A percentile compares a stretch with the other conserved stretches of the same genome.
These are phyloP conservation scores for Fennellomyces sp. DNA, from an alignment of 371 early-diverging fungal species.

Conservation along the genomic window DNA sequence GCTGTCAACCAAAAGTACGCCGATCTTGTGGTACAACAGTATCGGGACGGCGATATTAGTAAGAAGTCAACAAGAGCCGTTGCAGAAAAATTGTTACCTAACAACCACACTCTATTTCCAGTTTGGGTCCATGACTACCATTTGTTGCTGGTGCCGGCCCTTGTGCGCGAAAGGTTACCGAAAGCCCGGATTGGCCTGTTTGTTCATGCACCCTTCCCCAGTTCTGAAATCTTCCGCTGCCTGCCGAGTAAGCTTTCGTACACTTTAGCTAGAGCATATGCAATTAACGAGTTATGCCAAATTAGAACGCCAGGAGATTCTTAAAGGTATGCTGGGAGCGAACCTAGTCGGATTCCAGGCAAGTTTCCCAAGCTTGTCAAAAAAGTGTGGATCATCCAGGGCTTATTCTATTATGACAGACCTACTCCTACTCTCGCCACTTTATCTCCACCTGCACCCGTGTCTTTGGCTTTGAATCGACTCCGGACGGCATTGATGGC, in stretches of 20 bases:
- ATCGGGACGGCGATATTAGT: slow-evolving; percentile 86
- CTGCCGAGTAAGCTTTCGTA: slow-evolving; percentile 69
- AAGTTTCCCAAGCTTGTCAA: too few relatives aligned
- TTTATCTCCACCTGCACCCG: slow-evolving; percentile 93
- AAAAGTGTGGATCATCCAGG: too few relatives aligned
- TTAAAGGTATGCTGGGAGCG: slow-evolving; percentile 91
- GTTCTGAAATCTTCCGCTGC: slow-evolving; percentile 92
- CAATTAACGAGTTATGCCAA: not conserved
- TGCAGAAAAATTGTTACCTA: not conserved
- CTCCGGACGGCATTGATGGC: slow-evolving; percentile 82
- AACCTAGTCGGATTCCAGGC: slow-evolving; percentile 94
- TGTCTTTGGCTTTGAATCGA: slow-evolving; percentile 86
- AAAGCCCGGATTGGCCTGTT: slow-evolving; percentile 93
- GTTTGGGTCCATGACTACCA: slow-evolving; percentile 99
- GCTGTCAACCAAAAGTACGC: slow-evolving; percentile 88
- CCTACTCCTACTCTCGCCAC: slow-evolving; percentile 95
- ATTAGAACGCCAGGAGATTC: slow-evolving; percentile 86
- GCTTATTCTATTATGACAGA: slow-evolving; percentile 61
- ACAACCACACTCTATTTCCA: slow-evolving; percentile 14
- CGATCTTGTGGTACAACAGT: slow-evolving; percentile 73
- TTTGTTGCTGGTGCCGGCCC: slow-evolving; percentile 84
- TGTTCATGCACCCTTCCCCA: slow-evolving; percentile 97
- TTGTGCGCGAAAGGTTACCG: slow-evolving; percentile 81
- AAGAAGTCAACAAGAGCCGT: slow-evolving; percentile 27
- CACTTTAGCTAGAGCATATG: too few relatives aligned